phyloP scores from a whole-genome alignment of 306 rosid genomes.

The Hylodesmum podocarpum region DNA sequence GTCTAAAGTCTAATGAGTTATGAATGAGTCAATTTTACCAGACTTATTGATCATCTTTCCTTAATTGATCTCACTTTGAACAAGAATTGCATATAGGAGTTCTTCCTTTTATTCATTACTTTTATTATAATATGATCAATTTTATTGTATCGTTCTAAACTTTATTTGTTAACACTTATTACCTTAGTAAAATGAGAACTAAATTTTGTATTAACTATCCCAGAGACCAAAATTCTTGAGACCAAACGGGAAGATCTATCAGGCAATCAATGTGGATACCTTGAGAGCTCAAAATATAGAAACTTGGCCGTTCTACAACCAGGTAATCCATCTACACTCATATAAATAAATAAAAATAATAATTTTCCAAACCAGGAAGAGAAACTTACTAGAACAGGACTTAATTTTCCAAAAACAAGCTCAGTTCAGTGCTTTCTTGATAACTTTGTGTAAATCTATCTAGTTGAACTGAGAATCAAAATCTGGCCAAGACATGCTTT shows the following conservation, averaged over 20 bases:
- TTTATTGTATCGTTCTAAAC: background rate
- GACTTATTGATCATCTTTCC: background rate
- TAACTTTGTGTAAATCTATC: conserved; percentile 12
- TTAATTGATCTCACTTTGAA: background rate
- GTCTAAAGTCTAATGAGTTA: background rate
- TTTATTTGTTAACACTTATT: conserved; percentile 22
- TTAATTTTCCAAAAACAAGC: background rate
- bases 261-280: conserved; percentile 77
- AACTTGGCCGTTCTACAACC: conserved; percentile 90
- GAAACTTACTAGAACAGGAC: background rate
- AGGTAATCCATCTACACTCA: no score
- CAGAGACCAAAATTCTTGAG: conserved; percentile 81
- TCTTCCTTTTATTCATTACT: background rate
- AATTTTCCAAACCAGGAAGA: background rate
- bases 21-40: background rate
- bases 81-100: background rate
- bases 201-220: background rate
- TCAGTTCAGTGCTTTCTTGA: background rate
- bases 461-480: conserved; percentile 18
- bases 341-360: no score
- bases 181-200: conserved; percentile 10
- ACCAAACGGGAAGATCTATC: conserved; percentile 68
- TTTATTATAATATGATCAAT: background rate
- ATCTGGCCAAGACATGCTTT: background rate
- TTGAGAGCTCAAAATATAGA: conserved; percentile 88